These are phyloP conservation scores for Bipolaris bicolor DNA, from an alignment of 2,329 filamentous ascomycete species.

Conservation along the genomic window DNA sequence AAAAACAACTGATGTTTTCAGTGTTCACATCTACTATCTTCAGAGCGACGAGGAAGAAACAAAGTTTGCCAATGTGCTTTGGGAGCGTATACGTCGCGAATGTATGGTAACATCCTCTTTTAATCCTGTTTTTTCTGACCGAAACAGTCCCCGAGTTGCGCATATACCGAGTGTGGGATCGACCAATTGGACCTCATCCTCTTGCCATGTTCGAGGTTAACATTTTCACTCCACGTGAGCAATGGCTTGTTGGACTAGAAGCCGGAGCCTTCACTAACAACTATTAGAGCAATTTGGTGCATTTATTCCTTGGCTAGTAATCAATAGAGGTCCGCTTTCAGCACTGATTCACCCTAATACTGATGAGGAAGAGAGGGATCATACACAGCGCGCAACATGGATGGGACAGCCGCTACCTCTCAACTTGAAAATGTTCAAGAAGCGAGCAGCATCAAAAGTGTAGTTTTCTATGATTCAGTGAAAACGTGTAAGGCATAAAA, in stretches of 20 bases:
- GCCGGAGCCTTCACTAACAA: not conserved
- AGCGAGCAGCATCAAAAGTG: constrained; percentile 7
- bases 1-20: constrained; percentile 12
- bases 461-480: not conserved
- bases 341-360: constrained; percentile 85
- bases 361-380: constrained; percentile 65
- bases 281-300: constrained; percentile 77
- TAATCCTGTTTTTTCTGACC: constrained; percentile 8
- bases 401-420: constrained; percentile 71
- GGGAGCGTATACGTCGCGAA: constrained; percentile 79
- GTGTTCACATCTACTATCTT: constrained; percentile 81
- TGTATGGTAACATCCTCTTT: constrained; percentile 58
- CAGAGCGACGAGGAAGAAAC: constrained; percentile 65
- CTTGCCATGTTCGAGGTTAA: constrained; percentile 94
- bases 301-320: constrained; percentile 82
- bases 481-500: not conserved
- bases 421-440: constrained; percentile 60
- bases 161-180: constrained; percentile 79
- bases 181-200: constrained; percentile 80
- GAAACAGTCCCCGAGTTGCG: constrained; percentile 79
- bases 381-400: constrained; percentile 74
- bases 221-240: constrained; percentile 70
- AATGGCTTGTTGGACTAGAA: too few species aligned
- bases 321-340: constrained; percentile 80
- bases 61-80: constrained; percentile 73